Conservation (phyloP, 1,139 yeast genomes). For the Hyphopichia wangnamkhiaoensis region DNA sequence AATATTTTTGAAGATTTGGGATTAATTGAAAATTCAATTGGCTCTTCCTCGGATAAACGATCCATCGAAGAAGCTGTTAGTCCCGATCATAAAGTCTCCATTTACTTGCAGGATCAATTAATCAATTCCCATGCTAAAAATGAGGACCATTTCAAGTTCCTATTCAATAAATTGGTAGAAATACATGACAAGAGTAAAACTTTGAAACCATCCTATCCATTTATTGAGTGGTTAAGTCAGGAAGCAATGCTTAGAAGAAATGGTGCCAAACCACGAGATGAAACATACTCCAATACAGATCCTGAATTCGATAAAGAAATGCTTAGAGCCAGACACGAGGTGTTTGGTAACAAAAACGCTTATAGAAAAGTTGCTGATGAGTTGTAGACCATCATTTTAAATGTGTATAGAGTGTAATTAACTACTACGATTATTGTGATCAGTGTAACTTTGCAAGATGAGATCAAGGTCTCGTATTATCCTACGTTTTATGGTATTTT, state of each 20-base stretch:
- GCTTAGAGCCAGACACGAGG: conserved; percentile 62
- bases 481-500: too few relatives aligned
- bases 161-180: conserved; percentile 45
- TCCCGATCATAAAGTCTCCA: conserved; percentile 29
- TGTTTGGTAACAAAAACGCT: conserved; percentile 82
- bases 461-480: too few relatives aligned
- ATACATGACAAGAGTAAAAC: conserved; percentile 27
- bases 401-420: conserved; percentile 1
- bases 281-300: conserved; percentile 25
- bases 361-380: conserved; percentile 61
- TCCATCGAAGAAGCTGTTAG: conserved; percentile 21
- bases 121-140: conserved; percentile 20
- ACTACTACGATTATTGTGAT: not conserved
- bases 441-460: too few relatives aligned
- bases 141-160: conserved; percentile 41
- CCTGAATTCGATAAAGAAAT: conserved; percentile 45
- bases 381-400: conserved; percentile 25
- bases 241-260: conserved; percentile 45
- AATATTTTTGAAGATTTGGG: conserved; percentile 44
- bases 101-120: conserved; percentile 31
- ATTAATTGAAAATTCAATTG: conserved; percentile 19
- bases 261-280: conserved; percentile 29
- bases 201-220: conserved; percentile 29
- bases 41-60: conserved; percentile 19
- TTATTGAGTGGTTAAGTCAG: conserved; percentile 64